Evolutionary conservation across 1,284 basidiomycete species (phyloP).

Genomic region (Austroboletus novae-zelandiae): DNA sequence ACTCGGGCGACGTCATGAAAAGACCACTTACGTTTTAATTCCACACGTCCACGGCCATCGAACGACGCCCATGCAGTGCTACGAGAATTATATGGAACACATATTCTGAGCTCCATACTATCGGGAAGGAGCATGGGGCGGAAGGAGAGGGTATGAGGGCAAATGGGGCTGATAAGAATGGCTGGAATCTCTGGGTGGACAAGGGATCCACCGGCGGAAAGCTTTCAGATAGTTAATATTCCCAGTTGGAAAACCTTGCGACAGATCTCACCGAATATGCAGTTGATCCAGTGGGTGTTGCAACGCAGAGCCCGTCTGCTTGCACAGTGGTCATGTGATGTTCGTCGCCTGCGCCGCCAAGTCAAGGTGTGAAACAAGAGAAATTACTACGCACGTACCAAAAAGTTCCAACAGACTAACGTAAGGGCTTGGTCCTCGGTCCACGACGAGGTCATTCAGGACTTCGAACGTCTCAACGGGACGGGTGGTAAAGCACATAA

Average conservation of each 20-base stretch:
- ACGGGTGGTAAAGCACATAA: constrained; percentile 95
- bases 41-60: constrained; percentile 94
- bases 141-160: constrained; percentile 98
- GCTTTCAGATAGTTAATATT: constrained; percentile 41
- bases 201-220: constrained; percentile 96
- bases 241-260: not conserved
- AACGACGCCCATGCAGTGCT: constrained; percentile 99
- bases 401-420: constrained; percentile 96
- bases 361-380: constrained; percentile 6
- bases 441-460: constrained; percentile 96
- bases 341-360: constrained; percentile 76
- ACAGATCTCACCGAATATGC: constrained; percentile 81
- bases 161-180: constrained; percentile 95
- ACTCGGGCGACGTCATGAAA: constrained; percentile 3
- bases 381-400: constrained; percentile 52
- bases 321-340: constrained; percentile 99
- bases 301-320: constrained; percentile 94
- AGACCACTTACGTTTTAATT: constrained; percentile 80
- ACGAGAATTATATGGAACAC: constrained; percentile 97
- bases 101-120: constrained; percentile 97
- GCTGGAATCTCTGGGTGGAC: constrained; percentile 98
- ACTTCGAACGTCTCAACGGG: constrained; percentile 98
- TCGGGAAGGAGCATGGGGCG: constrained; percentile 98
- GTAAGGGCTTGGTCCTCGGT: constrained; percentile 97
- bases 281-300: constrained; percentile 97